Evolutionary conservation across 2,329 filamentous ascomycete species (phyloP).

Genomic region (Ophiostoma populinum): DNA sequence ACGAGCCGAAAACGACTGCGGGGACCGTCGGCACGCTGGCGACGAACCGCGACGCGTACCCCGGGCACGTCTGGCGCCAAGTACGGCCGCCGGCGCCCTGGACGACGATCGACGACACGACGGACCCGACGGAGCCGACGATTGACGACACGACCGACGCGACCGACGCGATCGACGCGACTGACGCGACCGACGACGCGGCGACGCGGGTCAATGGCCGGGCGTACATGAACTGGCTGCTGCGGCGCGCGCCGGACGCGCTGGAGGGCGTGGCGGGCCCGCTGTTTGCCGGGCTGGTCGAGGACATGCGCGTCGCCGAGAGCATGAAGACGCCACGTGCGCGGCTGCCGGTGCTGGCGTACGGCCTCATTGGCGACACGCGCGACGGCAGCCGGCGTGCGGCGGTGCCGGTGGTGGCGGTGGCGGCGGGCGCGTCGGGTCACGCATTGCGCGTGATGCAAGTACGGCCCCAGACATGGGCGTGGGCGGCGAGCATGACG

Average conservation of each 20-base stretch:
- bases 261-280: conserved; percentile 20
- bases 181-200: background rate
- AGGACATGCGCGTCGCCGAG: conserved; percentile 17
- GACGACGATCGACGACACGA: too few species aligned
- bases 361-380: conserved; percentile 34
- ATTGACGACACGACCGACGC: too few species aligned
- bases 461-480: conserved; percentile 31
- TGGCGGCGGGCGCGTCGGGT: conserved; percentile 36
- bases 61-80: too few species aligned
- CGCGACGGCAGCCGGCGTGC: conserved; percentile 15
- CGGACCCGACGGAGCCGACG: too few species aligned
- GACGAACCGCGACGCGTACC: conserved; percentile 7
- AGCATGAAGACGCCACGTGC: conserved; percentile 4
- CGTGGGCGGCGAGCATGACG: conserved; percentile 32
- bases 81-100: too few species aligned
- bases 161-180: too few species aligned
- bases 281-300: conserved; percentile 18
- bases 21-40: conserved; percentile 7
- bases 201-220: conserved; percentile 1
- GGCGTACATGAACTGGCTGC: conserved; percentile 31
- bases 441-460: conserved; percentile 38
- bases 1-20: background rate
- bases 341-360: conserved; percentile 27
- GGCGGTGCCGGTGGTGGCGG: conserved; percentile 28
- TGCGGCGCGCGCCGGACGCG: conserved; percentile 32